phyloP scores from a whole-genome alignment of 805 yeast species.

The Suhomyces vadensis region DNA sequence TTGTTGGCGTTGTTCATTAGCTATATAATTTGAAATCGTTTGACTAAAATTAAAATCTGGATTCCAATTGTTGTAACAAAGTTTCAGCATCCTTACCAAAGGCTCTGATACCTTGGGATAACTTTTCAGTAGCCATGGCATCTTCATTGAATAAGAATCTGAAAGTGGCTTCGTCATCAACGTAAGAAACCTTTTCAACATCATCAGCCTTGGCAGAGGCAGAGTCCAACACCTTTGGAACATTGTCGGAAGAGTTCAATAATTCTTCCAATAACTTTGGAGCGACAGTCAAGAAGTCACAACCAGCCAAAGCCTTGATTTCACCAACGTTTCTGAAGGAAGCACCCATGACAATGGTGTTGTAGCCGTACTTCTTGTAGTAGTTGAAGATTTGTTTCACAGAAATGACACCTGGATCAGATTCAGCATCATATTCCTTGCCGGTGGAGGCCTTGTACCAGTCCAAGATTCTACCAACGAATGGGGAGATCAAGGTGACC shows the following conservation, averaged over 20 bases:
- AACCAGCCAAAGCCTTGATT: conserved; percentile 95
- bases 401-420: conserved; percentile 95
- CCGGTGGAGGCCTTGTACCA: conserved; percentile 97
- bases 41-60: conserved; percentile 44
- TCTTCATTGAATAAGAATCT: conserved; percentile 92
- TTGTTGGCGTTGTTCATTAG: background rate
- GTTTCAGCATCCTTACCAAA: conserved; percentile 92
- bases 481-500: conserved; percentile 95
- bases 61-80: conserved; percentile 64
- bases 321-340: conserved; percentile 97
- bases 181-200: conserved; percentile 64
- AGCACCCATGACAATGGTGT: conserved; percentile 99
- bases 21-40: background rate
- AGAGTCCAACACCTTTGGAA: conserved; percentile 81
- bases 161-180: conserved; percentile 86
- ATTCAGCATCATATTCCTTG: conserved; percentile 72
- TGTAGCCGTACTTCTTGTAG: conserved; percentile 95
- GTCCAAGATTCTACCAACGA: conserved; percentile 98
- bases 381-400: conserved; percentile 91
- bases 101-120: conserved; percentile 96
- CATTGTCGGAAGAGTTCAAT: conserved; percentile 69
- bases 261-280: conserved; percentile 90
- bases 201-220: conserved; percentile 50
- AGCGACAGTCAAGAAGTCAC: conserved; percentile 93
- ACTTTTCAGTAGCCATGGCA: conserved; percentile 97